These are phyloP conservation scores for Dentipellis fragilis DNA, from an alignment of 768 basidiomycete species.

Conservation along the genomic window DNA sequence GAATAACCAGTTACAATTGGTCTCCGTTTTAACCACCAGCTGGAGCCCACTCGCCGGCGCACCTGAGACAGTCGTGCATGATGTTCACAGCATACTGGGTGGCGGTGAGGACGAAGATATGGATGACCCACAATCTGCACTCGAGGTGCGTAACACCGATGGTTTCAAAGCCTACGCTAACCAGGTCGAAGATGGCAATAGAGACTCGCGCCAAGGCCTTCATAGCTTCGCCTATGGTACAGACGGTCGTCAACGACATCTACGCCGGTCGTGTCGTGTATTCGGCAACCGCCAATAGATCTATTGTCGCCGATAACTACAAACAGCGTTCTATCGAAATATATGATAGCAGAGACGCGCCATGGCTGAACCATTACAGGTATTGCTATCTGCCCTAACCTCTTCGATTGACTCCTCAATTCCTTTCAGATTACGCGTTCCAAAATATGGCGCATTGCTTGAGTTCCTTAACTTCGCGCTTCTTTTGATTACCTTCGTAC, in stretches of 20 bases:
- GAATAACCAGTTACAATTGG: conserved; percentile 63
- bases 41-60: conserved; percentile 86
- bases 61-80: conserved; percentile 49
- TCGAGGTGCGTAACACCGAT: conserved; percentile 55
- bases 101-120: conserved; percentile 46
- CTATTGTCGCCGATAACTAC: conserved; percentile 86
- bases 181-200: conserved; percentile 65
- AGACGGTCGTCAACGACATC: conserved; percentile 81
- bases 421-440: conserved; percentile 60
- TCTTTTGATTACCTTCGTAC: conserved; percentile 57
- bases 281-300: conserved; percentile 43
- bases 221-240: conserved; percentile 72
- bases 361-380: conserved; percentile 82
- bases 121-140: conserved; percentile 66
- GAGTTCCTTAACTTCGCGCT: conserved; percentile 72
- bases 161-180: not conserved
- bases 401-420: not conserved
- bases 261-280: conserved; percentile 71
- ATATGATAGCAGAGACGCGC: conserved; percentile 56
- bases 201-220: conserved; percentile 79
- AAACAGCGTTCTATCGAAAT: conserved; percentile 65
- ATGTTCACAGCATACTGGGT: conserved; percentile 49
- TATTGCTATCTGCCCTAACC: conserved; percentile 13
- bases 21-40: conserved; percentile 67
- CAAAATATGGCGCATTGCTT: conserved; percentile 65